Evolutionary conservation across 768 basidiomycete species (phyloP).

Genomic region (Pleurotus ostreatus): DNA sequence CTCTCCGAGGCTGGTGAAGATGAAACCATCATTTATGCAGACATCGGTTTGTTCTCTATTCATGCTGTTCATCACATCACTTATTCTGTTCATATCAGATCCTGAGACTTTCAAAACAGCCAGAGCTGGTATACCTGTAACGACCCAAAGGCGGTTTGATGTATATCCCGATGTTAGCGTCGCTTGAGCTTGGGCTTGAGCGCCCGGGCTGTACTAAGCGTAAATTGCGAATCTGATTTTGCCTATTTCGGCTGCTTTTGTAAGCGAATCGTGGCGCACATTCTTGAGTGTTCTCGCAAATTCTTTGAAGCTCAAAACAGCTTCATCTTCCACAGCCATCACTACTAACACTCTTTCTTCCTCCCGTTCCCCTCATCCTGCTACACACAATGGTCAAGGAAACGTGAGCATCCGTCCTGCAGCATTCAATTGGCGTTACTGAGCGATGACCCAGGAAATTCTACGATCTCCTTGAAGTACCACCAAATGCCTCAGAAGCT

Average conservation of each 20-base stretch:
- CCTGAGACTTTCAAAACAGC: constrained; percentile 61
- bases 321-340: constrained; percentile 8
- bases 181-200: neutral
- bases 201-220: neutral
- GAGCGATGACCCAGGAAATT: constrained; percentile 55
- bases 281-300: constrained; percentile 8
- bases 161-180: constrained; percentile 76
- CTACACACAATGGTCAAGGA: constrained; percentile 59
- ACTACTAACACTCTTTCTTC: constrained; percentile 16
- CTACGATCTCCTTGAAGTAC: constrained; percentile 89
- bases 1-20: constrained; percentile 70
- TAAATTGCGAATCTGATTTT: neutral
- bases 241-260: neutral
- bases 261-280: constrained; percentile 1
- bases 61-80: neutral
- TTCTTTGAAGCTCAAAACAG: constrained; percentile 14
- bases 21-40: constrained; percentile 74
- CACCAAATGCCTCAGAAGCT: constrained; percentile 70
- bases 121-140: constrained; percentile 87
- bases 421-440: no score
- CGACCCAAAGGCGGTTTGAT: constrained; percentile 86
- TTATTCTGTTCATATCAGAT: constrained; percentile 20
- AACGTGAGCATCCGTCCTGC: constrained; percentile 39
- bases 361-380: constrained; percentile 14
- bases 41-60: constrained; percentile 65